Base-by-base conservation (phyloP, 768 basidiomycete species). In the Sarcomyxa edulis region DNA sequence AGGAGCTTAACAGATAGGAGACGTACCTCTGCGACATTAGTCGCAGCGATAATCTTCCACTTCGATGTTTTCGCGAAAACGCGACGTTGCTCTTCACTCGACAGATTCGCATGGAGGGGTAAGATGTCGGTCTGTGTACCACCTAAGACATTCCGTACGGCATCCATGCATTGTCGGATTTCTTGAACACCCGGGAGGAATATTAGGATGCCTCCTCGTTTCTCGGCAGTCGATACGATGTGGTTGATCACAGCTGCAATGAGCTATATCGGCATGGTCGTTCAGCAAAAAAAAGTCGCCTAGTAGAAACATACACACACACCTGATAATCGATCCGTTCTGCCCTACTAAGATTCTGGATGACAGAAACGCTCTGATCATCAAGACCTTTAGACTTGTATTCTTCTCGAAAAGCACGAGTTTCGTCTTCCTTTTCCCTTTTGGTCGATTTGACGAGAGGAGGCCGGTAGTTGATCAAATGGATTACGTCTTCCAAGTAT, bases 101-200 rank as follows among this genome's bases (percentile, higher is more conserved):
- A 80, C 15, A 96, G 66, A 56, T 95, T 94, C 8, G 93, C 90
- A 51, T 96, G 93, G 0, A 97, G 72, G 0, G 93, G 88, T 18
- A 92, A 67, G 34, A 85, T 70, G 20, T 74, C 71, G 4, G 64
- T 68, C 18, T 67, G 53, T 27, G 63, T 64, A 6, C 56, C 56
- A 3, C 48, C 41, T 1, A 64, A 41, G 10, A 54, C 46, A 26
- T 51, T 52, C 11, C 63, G 66, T 29, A 92, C 60, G 4, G 72
- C 65, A 9, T 82, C 74, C 14, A 89, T 76, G 49, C 85, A 87
- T 44, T 84, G 78, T 14, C 78, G 74, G 46, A 92, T 92, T 52
- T 92, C 88, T 58, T 84, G 85, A 2, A 91, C 84, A 56, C 93
- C 93, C n/a, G 90, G 80, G 39, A 93, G 66, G 61, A 97, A 97